Base-by-base conservation (phyloP, 352 stramenopile genomes). In the Albugo candida region DNA sequence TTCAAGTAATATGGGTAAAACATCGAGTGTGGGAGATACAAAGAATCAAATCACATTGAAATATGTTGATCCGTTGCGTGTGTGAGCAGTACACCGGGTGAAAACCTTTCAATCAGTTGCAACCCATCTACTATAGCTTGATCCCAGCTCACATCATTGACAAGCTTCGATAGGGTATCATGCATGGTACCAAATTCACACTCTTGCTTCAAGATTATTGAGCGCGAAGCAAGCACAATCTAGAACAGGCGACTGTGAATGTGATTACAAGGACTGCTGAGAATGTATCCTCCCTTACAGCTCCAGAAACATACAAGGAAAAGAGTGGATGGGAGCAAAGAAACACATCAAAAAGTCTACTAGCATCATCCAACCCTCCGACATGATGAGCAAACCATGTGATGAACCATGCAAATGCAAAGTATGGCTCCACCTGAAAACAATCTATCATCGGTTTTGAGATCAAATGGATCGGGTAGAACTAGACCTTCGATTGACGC, bases 351-450 rank as follows among this genome's bases (percentile, higher is more conserved):
- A 92, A 97, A 37, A 97, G 55, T 21, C 91, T 65, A 49, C 85
- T 70, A 11, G 95, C 86, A 46, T 96, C 61, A 2, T 65, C 49
- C 10, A 95, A 88, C 21, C 84, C 80, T 43, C 62, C 64, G 8
- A 97, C 54, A 56, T 97, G 77, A 62, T 97, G 89, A 12, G 79
- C 65, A 58, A 97, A 97, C 87, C 89, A 96, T 31, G 89, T 97
- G 47, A 97, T 86, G 46, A 97, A 70, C 89, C 89, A 97, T 36
- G 74, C 76, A 1, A 97, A 53, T 13, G 73, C 81, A 63, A 97
- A 96, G 51, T 92, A 96, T 14, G 86, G 85, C 59, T 96, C 87
- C 53, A 96, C 88, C 66, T 84, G 52, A 11, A 54, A 49, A 48
- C 67, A 13, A 3, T 19, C 49, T 40, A 37, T 58, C 13, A 48